Base-by-base conservation (phyloP, 2,329 filamentous ascomycete genomes). In the Chaetomiaceae sp. region DNA sequence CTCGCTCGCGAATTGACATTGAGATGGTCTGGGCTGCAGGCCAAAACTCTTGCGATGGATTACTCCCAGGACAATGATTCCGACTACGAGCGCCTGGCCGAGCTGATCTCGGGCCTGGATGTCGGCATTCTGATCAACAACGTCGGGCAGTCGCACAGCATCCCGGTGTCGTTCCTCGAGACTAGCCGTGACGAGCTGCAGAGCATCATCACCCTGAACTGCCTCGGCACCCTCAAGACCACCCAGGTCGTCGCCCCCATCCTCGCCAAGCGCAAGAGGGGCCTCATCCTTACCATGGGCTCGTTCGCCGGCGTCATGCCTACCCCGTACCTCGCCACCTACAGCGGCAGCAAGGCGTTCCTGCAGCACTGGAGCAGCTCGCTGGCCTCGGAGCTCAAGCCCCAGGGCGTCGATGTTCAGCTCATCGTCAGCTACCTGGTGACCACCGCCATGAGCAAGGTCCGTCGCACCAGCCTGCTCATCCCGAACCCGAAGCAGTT, bases 271-370 rank as follows among this genome's bases (percentile, higher is more conserved):
- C 86, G 91, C 63, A 89, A 87, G 72, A 83, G 84, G 51, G 93
- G 95, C 20, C 77, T 99, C 31, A 89, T 99, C 63, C 76, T 99
- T 49, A 99, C 92, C 52, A 96, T 99, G 91, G 93, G 92, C 41
- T 96, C 91, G 10, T 95, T 97, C 66, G 93, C 87, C 55, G 95
- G 93, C 59, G 86, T 95, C 71, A 82, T 93, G 55, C 93, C 93
- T 7, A 96, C 89, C 0, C 91, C 95, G 5, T 83, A 93, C 48
- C 80, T 99, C 39, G 93, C 93, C 12, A 97, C 93, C 3, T 99
- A 99, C 77, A 95, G 89, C 39, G 93, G 93, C 59, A 93, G 87
- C 81, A 99, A 99, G 74, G 92, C 93, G 1, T 99, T 99, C 79
- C 78, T 99, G 43, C 92, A 97, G 72, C 86, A 95, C 65, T 99